Percentiles rank a stretch among this genome's conserved stretches.
phyloP scores from a whole-genome alignment of 1,284 basidiomycete species.

The Ustilago cynodontis region DNA sequence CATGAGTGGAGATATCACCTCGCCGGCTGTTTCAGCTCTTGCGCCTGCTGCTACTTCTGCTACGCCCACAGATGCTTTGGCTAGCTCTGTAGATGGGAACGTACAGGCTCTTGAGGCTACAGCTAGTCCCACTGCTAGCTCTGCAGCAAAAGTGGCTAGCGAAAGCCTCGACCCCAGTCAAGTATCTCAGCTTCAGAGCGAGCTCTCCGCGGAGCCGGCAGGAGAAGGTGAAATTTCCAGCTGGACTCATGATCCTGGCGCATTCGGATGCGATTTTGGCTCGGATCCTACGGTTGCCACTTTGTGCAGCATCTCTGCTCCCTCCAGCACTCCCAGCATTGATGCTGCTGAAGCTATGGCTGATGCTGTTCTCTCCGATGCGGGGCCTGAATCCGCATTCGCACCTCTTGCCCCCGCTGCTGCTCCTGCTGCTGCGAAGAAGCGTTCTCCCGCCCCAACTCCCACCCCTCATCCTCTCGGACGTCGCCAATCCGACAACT shows the following conservation, averaged over 20 bases:
- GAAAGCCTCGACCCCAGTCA: constrained; percentile 16
- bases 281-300: constrained; percentile 22
- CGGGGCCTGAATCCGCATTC: constrained; percentile 5
- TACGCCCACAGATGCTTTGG: not conserved
- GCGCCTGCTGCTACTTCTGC: constrained; percentile 5
- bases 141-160: constrained; percentile 29
- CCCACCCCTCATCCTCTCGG: constrained; percentile 18
- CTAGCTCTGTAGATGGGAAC: not conserved
- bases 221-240: constrained; percentile 10
- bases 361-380: not conserved
- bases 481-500: constrained; percentile 13
- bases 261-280: constrained; percentile 35
- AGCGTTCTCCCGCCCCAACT: constrained; percentile 5
- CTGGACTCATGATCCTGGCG: constrained; percentile 46
- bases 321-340: constrained; percentile 8
- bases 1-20: constrained; percentile 27
- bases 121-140: not conserved
- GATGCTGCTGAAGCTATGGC: not conserved
- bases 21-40: constrained; percentile 3
- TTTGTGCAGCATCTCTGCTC: constrained; percentile 29
- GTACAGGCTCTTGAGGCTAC: constrained; percentile 26
- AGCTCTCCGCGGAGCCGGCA: not conserved
- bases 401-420: constrained; percentile 7
- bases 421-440: not conserved
- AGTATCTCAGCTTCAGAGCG: constrained; percentile 16